Evolutionary conservation across 2,329 filamentous ascomycete genomes (phyloP).

Genomic region (Ophiostoma sp.): DNA sequence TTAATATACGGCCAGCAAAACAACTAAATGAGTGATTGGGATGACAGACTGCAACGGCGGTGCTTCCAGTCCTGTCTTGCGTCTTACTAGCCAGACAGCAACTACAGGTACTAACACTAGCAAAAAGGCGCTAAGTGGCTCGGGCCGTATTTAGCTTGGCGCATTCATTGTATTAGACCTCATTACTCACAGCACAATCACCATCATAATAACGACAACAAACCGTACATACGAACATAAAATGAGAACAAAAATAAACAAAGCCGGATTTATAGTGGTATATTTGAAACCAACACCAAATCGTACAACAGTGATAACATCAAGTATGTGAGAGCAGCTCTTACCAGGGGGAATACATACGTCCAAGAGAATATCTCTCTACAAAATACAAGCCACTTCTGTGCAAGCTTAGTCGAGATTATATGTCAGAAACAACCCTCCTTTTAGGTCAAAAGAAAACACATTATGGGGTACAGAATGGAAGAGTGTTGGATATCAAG

Average conservation of each 20-base stretch:
- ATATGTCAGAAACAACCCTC: neutral
- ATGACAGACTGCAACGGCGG: neutral
- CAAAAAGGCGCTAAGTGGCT: neutral
- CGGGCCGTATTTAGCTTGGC: slow-evolving; percentile 2
- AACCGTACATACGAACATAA: neutral
- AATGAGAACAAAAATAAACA: neutral
- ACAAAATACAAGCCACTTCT: neutral
- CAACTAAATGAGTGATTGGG: neutral
- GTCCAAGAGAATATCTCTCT: neutral
- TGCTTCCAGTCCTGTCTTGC: neutral
- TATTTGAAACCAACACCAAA: neutral
- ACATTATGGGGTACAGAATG: neutral
- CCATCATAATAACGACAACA: neutral
- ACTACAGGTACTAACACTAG: neutral
- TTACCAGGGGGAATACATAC: neutral
- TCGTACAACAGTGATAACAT: neutral
- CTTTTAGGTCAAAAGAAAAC: neutral
- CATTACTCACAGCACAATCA: neutral
- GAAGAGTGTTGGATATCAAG: neutral
- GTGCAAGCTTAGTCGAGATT: neutral
- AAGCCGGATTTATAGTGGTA: neutral
- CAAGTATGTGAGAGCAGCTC: neutral
- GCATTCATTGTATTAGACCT: neutral
- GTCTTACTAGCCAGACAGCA: too few relatives aligned
- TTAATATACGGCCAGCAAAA: neutral